Evolutionary conservation across 2,329 filamentous ascomycete genomes (phyloP).

Genomic region (Leptographium wingfieldii): DNA sequence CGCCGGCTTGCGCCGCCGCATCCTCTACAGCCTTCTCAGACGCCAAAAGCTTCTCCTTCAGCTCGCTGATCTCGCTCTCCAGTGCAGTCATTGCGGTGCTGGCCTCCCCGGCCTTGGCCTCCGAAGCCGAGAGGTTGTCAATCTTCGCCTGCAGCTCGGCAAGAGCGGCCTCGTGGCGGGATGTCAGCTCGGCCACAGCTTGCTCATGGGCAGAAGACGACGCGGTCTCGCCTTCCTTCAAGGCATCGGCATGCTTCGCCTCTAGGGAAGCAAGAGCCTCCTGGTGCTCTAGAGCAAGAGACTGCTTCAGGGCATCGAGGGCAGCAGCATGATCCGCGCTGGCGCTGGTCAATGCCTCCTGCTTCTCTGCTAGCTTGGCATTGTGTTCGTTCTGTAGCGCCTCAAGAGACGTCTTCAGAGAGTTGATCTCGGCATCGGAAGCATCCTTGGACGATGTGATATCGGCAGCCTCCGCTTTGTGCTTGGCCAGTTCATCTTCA

Average conservation of each 20-base stretch:
- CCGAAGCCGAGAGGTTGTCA: slow-evolving; percentile 36
- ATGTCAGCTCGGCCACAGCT: slow-evolving; percentile 35
- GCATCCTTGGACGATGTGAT: slow-evolving; percentile 36
- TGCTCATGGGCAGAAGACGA: slow-evolving; percentile 34
- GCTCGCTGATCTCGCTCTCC: slow-evolving; percentile 38
- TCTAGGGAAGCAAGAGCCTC: slow-evolving; percentile 36
- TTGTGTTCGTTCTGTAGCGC: slow-evolving; percentile 28
- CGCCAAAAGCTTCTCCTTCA: slow-evolving; percentile 34
- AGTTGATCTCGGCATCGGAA: slow-evolving; percentile 33
- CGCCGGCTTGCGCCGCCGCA: slow-evolving; percentile 21
- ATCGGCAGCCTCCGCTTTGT: slow-evolving; percentile 35
- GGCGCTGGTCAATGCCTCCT: slow-evolving; percentile 25
- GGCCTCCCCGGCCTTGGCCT: slow-evolving; percentile 30
- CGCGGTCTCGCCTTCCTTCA: slow-evolving; percentile 31
- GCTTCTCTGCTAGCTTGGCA: slow-evolving; percentile 23
- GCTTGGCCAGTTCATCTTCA: slow-evolving; percentile 36
- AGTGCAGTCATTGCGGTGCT: slow-evolving; percentile 35
- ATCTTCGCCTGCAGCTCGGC: slow-evolving; percentile 42
- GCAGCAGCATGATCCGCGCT: slow-evolving; percentile 35
- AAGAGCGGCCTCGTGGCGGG: slow-evolving; percentile 33
- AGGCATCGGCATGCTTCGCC: slow-evolving; percentile 37
- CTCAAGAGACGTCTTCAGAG: slow-evolving; percentile 39
- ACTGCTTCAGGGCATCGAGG: slow-evolving; percentile 36
- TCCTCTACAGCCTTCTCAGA: slow-evolving; percentile 31
- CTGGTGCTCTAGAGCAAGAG: slow-evolving; percentile 37